phyloP scores from a whole-genome alignment of 1,139 yeast genomes.

The Hanseniaspora sp. region DNA sequence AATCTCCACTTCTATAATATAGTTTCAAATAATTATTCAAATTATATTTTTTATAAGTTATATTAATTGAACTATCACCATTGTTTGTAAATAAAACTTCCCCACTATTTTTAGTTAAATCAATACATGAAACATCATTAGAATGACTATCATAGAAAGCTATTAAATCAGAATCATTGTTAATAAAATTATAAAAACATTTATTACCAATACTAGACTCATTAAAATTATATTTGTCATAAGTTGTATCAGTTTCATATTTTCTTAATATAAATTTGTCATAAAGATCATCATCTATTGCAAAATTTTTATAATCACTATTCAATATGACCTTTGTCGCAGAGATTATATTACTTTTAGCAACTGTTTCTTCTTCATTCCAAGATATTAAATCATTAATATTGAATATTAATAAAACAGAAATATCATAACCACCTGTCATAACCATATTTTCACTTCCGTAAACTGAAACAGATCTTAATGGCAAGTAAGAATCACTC shows the following conservation, averaged over 20 bases:
- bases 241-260: background rate
- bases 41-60: constrained; percentile 6
- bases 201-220: background rate
- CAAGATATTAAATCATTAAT: background rate
- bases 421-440: constrained; percentile 10
- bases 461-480: background rate
- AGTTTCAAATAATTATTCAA: constrained; percentile 5
- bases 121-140: background rate
- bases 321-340: background rate
- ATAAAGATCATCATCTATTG: constrained; percentile 5
- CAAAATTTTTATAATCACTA: background rate
- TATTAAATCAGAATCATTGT: background rate
- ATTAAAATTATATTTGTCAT: background rate
- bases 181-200: background rate
- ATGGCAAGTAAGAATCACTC: background rate
- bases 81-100: background rate
- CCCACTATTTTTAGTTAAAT: background rate
- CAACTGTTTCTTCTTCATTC: background rate
- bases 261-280: constrained; percentile 11
- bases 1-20: constrained; percentile 2
- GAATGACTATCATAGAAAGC: background rate
- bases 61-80: background rate
- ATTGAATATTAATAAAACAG: constrained; percentile 8
- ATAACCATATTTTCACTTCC: constrained; percentile 1
- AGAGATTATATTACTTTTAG: background rate